Base-by-base conservation (phyloP, 2,329 filamentous ascomycete species). In the Ceratocystiopsis minuta region DNA sequence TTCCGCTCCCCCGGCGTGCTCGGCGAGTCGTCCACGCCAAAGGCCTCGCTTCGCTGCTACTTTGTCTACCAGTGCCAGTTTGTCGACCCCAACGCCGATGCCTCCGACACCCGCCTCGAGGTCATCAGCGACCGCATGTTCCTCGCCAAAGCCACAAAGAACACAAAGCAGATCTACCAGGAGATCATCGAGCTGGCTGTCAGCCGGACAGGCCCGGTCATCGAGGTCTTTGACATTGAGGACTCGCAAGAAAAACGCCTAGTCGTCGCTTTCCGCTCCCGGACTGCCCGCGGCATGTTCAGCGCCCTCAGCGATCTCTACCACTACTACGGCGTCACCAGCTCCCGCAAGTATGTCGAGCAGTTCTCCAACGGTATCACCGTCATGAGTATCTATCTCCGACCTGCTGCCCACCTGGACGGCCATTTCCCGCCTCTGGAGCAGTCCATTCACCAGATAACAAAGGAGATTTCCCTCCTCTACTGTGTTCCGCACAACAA, bases 351-450 rank as follows among this genome's bases (percentile, higher is more conserved):
- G 66, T 98, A 98, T 56, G 82, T 98, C 38, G 84, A 98, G 64
- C 90, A 96, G 63, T 98, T 98, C 68, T 90, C 87, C 55, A 98
- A 98, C 60, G 90, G 90, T 47, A 92, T 95, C 58, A 93, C 85
- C 14, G 81, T 96, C 60, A 93, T 96, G 71, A 95, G 86, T 52
- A 75, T 95, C 48, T 98, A 98, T 61, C 71, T 98, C 46, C 79
- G 80, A 50, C 86, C 84, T 17, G 70, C 80, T 16, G 57, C 67
- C 38, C 71, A 70, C 49, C 59, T 69, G 18, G 63, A 73, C 3
- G 44, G 45, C 34, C 61, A 70, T 36, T 64, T 65, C 56, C 87
- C 88, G 34, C 80, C 86, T 0, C 85, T 96, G 51, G 85, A 95
- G 54, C 80, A 88, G 51, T 90, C 88, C 3, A 94, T 98, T 50